Evolutionary conservation across 352 stramenopile species (phyloP).

Genomic region (Globisporangium spiculum): DNA sequence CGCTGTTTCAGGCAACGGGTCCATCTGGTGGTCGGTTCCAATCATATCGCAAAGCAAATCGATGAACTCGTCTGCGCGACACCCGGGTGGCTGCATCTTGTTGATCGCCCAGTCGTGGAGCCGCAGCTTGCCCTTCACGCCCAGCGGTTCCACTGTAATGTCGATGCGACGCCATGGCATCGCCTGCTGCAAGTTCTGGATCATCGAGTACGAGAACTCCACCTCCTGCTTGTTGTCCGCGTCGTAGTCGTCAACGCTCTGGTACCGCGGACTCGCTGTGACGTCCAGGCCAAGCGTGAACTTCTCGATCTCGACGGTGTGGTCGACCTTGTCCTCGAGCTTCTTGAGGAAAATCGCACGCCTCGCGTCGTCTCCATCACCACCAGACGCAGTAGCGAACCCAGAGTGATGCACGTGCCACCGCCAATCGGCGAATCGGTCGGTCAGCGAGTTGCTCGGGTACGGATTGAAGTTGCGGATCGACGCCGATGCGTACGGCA

Average conservation of each 20-base stretch:
- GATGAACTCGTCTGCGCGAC: slow-evolving; percentile 66
- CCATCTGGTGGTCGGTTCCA: slow-evolving; percentile 50
- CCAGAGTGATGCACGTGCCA: slow-evolving; percentile 74
- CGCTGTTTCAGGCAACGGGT: background rate
- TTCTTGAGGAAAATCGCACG: slow-evolving; percentile 29
- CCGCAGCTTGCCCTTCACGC: slow-evolving; percentile 64
- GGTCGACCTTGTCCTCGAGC: slow-evolving; percentile 48
- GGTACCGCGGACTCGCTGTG: slow-evolving; percentile 22
- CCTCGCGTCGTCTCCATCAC: background rate
- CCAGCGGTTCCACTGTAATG: slow-evolving; percentile 55
- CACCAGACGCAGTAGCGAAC: slow-evolving; percentile 25
- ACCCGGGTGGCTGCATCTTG: slow-evolving; percentile 73
- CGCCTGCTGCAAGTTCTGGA: slow-evolving; percentile 45
- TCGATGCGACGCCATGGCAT: slow-evolving; percentile 67
- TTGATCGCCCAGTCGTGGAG: slow-evolving; percentile 81
- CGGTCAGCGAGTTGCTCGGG: slow-evolving; percentile 43
- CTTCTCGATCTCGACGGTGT: slow-evolving; percentile 26
- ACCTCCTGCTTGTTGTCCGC: slow-evolving; percentile 80
- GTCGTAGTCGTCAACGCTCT: slow-evolving; percentile 61
- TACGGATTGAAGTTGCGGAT: slow-evolving; percentile 75
- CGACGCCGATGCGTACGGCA: slow-evolving; percentile 68
- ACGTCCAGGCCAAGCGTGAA: slow-evolving; percentile 12
- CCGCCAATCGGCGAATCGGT: slow-evolving; percentile 56
- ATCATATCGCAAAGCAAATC: slow-evolving; percentile 72
- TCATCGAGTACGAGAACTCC: slow-evolving; percentile 63